Conservation (phyloP, 805 yeast species). For the Candida wancherniae region DNA sequence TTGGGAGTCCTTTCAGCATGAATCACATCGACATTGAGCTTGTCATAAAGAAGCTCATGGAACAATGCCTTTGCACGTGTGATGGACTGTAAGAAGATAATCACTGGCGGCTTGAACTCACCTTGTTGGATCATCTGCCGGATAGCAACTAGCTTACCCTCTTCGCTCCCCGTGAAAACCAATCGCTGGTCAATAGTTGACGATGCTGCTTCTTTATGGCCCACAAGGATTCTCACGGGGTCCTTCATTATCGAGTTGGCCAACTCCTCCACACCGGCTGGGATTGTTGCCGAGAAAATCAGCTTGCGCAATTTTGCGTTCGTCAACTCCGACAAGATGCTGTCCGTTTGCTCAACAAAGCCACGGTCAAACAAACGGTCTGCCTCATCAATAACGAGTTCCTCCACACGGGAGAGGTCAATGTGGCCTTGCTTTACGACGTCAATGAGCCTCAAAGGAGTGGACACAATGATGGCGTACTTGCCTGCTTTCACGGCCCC, state of each 20-base stretch:
- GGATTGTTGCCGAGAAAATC: slow-evolving; percentile 93
- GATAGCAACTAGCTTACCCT: slow-evolving; percentile 89
- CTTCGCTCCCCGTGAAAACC: slow-evolving; percentile 86
- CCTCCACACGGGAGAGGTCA: slow-evolving; percentile 62
- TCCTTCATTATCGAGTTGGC: slow-evolving; percentile 82
- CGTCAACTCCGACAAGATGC: slow-evolving; percentile 59
- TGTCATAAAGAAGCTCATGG: slow-evolving; percentile 89
- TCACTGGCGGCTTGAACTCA: slow-evolving; percentile 86
- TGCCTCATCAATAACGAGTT: slow-evolving; percentile 89
- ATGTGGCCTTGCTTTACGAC: slow-evolving; percentile 58
- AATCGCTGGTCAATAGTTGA: slow-evolving; percentile 75
- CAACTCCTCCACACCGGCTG: slow-evolving; percentile 85
- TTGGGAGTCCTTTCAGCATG: slow-evolving; percentile 90
- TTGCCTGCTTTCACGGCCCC: slow-evolving; percentile 55
- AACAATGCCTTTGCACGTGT: slow-evolving; percentile 92
- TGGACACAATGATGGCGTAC: slow-evolving; percentile 76
- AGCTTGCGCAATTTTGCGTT: slow-evolving; percentile 56
- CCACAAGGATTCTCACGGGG: slow-evolving; percentile 82
- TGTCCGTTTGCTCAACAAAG: slow-evolving; percentile 88
- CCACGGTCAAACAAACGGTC: slow-evolving; percentile 86
- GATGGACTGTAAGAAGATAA: slow-evolving; percentile 87
- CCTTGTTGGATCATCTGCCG: slow-evolving; percentile 83
- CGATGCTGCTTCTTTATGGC: slow-evolving; percentile 92
- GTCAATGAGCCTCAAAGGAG: slow-evolving; percentile 86
- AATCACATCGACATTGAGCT: slow-evolving; percentile 87